Conservation (phyloP, 805 yeast species). For the Zygosaccharomyces gambellarensis region DNA sequence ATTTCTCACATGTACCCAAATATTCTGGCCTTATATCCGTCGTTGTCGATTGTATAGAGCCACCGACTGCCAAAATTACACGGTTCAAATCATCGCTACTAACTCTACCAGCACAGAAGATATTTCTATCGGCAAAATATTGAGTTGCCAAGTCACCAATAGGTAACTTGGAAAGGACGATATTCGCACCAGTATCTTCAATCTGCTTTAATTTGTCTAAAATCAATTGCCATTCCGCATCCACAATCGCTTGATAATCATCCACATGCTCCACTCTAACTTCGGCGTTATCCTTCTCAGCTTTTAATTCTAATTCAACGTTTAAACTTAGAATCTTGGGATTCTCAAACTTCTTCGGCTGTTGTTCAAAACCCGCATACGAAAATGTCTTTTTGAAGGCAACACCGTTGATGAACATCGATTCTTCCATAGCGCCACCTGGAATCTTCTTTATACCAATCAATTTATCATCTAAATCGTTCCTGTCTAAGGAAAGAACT, state of each 20-base stretch:
- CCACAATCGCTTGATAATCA: slow-evolving; percentile 93
- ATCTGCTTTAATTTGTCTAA: slow-evolving; percentile 80
- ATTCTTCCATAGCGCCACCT: slow-evolving; percentile 96
- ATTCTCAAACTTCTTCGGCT: slow-evolving; percentile 75
- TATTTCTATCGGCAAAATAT: slow-evolving; percentile 90
- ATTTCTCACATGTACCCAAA: slow-evolving; percentile 76
- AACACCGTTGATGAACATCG: slow-evolving; percentile 84
- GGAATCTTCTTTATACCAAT: slow-evolving; percentile 93
- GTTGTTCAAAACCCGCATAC: slow-evolving; percentile 98
- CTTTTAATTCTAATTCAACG: slow-evolving; percentile 92
- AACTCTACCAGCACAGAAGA: slow-evolving; percentile 97
- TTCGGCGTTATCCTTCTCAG: slow-evolving; percentile 98
- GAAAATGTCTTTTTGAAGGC: slow-evolving; percentile 97
- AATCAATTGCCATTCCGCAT: slow-evolving; percentile 98
- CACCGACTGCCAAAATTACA: slow-evolving; percentile 92
- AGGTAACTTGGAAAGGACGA: slow-evolving; percentile 89
- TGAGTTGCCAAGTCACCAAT: slow-evolving; percentile 99
- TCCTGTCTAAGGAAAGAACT: slow-evolving; percentile 77
- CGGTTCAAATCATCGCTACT: slow-evolving; percentile 85
- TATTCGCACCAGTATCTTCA: slow-evolving; percentile 80
- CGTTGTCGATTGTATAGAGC: slow-evolving; percentile 73
- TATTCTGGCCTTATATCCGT: slow-evolving; percentile 64
- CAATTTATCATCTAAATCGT: slow-evolving; percentile 79
- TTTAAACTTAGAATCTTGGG: slow-evolving; percentile 84
- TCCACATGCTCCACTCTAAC: slow-evolving; percentile 90